Percentiles rank a stretch among this genome's conserved stretches.
These are phyloP conservation scores for Albifimbria verrucaria DNA, from an alignment of 2,329 filamentous ascomycete species.

Conservation along the genomic window DNA sequence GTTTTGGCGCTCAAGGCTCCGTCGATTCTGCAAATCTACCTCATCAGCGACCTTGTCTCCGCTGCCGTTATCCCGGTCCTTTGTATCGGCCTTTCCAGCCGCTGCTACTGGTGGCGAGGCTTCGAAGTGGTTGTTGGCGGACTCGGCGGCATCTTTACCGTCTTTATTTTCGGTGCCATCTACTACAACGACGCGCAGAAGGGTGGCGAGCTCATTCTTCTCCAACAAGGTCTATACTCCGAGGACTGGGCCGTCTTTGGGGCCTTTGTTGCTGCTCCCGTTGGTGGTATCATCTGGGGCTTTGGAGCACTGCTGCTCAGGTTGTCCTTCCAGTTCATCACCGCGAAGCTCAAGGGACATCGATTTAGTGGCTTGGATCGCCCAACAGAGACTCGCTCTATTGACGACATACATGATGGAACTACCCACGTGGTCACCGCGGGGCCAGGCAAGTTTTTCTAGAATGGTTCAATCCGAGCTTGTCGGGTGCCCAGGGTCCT, in stretches of 20 bases:
- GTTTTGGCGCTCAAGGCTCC: conserved; percentile 72
- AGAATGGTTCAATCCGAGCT: no score
- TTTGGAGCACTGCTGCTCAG: conserved; percentile 60
- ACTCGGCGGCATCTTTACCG: conserved; percentile 71
- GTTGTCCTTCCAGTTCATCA: conserved; percentile 53
- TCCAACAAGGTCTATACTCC: conserved; percentile 71
- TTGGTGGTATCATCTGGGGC: conserved; percentile 72
- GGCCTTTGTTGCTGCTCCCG: conserved; percentile 75
- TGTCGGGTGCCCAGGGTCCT: no score
- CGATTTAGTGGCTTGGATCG: conserved; percentile 67
- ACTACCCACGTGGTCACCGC: conserved; percentile 22
- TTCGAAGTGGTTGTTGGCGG: conserved; percentile 78
- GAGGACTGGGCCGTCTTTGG: conserved; percentile 81
- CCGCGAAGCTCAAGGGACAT: conserved; percentile 54
- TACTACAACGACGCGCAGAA: conserved; percentile 67
- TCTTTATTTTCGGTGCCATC: conserved; percentile 77
- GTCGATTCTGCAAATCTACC: conserved; percentile 75
- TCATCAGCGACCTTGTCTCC: conserved; percentile 77
- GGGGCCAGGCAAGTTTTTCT: conserved; percentile 51
- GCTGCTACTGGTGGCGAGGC: conserved; percentile 74
- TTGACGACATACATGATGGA: conserved; percentile 22
- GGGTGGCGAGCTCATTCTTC: conserved; percentile 66
- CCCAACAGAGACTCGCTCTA: conserved; percentile 26
- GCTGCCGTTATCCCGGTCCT: conserved; percentile 73
- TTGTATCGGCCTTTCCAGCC: conserved; percentile 65